phyloP scores from a whole-genome alignment of 129 eudicot genomes.

The Centella asiatica region DNA sequence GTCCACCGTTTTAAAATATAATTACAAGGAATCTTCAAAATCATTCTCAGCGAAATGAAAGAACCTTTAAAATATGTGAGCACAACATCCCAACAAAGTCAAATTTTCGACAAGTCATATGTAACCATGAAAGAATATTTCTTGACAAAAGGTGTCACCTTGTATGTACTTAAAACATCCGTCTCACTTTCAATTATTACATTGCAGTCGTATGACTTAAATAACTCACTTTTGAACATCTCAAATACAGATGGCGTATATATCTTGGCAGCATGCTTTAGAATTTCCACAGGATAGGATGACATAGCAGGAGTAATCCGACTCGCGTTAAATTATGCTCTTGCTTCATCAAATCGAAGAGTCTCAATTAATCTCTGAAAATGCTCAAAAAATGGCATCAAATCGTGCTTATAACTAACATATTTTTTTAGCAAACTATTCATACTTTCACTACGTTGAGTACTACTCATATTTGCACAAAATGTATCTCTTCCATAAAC shows the following conservation, averaged over 20 bases:
- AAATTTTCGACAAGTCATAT: too few species aligned
- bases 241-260: constrained; percentile 11
- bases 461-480: constrained; percentile 8
- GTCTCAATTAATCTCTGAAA: constrained; percentile 18
- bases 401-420: background rate
- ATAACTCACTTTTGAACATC: background rate
- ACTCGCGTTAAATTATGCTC: constrained; percentile 16
- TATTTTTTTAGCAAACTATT: background rate
- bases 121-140: too few species aligned
- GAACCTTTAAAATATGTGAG: too few species aligned
- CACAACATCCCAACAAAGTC: too few species aligned
- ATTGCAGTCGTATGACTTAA: too few species aligned
- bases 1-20: too few species aligned
- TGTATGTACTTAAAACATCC: too few species aligned
- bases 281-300: constrained; percentile 17
- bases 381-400: background rate
- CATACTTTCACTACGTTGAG: background rate
- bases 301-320: constrained; percentile 9
- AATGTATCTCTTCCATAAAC: constrained; percentile 6
- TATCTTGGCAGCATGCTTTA: constrained; percentile 20
- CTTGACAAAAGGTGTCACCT: too few species aligned
- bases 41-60: too few species aligned
- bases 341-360: constrained; percentile 14
- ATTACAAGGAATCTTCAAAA: too few species aligned
- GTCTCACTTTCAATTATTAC: too few species aligned